These are phyloP conservation scores for Auricularia auricula-judae DNA, from an alignment of 768 basidiomycete genomes.

Conservation along the genomic window DNA sequence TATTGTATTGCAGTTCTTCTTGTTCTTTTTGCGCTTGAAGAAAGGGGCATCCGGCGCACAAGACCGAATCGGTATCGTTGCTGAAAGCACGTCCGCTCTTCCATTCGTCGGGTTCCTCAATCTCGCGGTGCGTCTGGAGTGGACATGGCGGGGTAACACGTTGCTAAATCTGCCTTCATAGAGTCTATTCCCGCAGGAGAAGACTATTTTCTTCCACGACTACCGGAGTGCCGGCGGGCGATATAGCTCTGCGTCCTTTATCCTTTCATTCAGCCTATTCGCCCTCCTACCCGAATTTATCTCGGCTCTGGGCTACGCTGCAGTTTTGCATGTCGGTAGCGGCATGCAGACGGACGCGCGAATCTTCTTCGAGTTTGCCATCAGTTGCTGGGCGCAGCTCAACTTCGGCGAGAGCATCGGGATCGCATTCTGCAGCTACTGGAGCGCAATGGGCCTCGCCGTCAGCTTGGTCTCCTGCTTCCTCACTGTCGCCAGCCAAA, in stretches of 20 bases:
- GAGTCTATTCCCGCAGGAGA: conserved; percentile 31
- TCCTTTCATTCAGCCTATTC: conserved; percentile 14
- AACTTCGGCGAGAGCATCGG: not conserved
- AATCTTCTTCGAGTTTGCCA: not conserved
- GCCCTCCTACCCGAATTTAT: conserved; percentile 15
- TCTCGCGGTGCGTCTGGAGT: conserved; percentile 6
- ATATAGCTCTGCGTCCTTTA: conserved; percentile 29
- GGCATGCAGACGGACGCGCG: not conserved
- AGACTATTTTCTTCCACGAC: conserved; percentile 32
- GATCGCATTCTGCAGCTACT: not conserved
- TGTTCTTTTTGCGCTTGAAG: conserved; percentile 26
- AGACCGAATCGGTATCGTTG: conserved; percentile 27
- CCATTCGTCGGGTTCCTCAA: conserved; percentile 25
- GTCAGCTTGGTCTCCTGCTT: not conserved
- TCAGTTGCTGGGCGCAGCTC: not conserved
- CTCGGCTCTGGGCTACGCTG: conserved; percentile 7
- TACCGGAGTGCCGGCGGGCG: conserved; percentile 22
- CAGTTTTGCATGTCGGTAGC: not conserved
- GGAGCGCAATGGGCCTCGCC: not conserved
- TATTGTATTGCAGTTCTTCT: conserved; percentile 14
- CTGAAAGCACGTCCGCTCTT: conserved; percentile 18
- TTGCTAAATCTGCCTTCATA: conserved; percentile 7
- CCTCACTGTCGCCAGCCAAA: not conserved
- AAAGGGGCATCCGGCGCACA: conserved; percentile 28
- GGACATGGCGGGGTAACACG: not conserved